These are phyloP conservation scores for Tylopilus orsonianus DNA, from an alignment of 1,284 basidiomycete genomes.

Conservation along the genomic window DNA sequence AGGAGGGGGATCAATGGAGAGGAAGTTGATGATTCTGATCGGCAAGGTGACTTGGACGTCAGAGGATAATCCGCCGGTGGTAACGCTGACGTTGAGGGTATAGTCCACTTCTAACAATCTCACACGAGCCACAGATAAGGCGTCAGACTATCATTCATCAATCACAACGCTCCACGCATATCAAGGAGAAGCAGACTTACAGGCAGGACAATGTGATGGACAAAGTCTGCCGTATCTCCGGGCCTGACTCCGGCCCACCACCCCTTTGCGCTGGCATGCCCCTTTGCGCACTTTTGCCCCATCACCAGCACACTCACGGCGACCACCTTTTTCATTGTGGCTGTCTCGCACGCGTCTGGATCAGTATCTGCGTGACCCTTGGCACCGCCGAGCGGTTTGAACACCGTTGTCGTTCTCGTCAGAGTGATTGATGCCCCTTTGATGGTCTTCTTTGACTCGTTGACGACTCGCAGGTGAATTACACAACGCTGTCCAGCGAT, in stretches of 20 bases:
- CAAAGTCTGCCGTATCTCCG: conserved; percentile 60
- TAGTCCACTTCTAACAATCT: conserved; percentile 83
- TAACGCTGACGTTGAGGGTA: conserved; percentile 69
- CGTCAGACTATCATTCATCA: conserved; percentile 54
- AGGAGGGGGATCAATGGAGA: conserved; percentile 79
- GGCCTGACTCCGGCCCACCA: conserved; percentile 84
- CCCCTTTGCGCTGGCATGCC: conserved; percentile 77
- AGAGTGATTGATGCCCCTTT: conserved; percentile 70
- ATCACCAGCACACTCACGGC: conserved; percentile 67
- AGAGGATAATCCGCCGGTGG: conserved; percentile 61
- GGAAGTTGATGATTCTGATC: conserved; percentile 72
- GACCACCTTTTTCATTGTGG: conserved; percentile 64
- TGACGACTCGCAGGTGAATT: conserved; percentile 70
- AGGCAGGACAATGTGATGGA: conserved; percentile 67
- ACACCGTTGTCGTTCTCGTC: conserved; percentile 72
- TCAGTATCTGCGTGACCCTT: conserved; percentile 37
- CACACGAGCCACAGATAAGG: conserved; percentile 73
- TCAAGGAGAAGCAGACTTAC: conserved; percentile 45
- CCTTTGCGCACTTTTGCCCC: conserved; percentile 61
- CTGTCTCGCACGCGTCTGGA: conserved; percentile 57
- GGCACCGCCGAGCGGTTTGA: conserved; percentile 49
- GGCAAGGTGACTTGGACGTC: conserved; percentile 71
- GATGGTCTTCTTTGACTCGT: conserved; percentile 74
- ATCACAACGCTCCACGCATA: conserved; percentile 3
- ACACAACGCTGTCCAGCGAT: conserved; percentile 84